Percentiles rank a stretch among this genome's conserved stretches.
Evolutionary conservation across 306 rosid genomes (phyloP).

Genomic region (Rosa multiflora): DNA sequence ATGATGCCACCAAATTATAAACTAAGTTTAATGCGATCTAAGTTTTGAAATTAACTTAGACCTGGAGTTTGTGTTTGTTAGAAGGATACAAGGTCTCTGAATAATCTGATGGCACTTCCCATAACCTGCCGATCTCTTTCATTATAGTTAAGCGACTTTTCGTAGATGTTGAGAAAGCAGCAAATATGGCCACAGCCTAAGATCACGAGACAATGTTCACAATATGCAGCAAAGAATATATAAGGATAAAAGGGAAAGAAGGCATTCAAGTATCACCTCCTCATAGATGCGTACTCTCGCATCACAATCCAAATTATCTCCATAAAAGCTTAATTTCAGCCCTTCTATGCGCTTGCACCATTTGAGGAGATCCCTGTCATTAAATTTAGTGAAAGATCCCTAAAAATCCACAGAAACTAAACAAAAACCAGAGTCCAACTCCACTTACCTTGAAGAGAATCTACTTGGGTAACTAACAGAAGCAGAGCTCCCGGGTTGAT

Average conservation of each 20-base stretch:
- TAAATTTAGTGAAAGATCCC: slow-evolving; percentile 20
- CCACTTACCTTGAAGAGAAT: slow-evolving; percentile 70
- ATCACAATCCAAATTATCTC: slow-evolving; percentile 45
- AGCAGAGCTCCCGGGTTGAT: slow-evolving; percentile 37
- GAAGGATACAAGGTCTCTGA: slow-evolving; percentile 62
- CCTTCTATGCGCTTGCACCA: slow-evolving; percentile 87
- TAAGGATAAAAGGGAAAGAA: slow-evolving; percentile 5
- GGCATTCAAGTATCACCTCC: slow-evolving; percentile 51
- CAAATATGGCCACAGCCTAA: slow-evolving; percentile 92
- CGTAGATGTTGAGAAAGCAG: slow-evolving; percentile 62
- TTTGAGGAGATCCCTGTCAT: slow-evolving; percentile 86
- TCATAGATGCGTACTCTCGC: slow-evolving; percentile 54
- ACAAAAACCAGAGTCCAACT: background rate
- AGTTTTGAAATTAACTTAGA: slow-evolving; percentile 24
- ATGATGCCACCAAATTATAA: slow-evolving; percentile 11
- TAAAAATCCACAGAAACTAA: background rate
- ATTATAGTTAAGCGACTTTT: slow-evolving; percentile 64
- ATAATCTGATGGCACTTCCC: slow-evolving; percentile 57
- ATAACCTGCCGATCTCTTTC: slow-evolving; percentile 64
- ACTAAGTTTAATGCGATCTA: background rate
- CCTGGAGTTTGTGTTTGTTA: slow-evolving; percentile 79
- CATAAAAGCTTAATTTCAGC: slow-evolving; percentile 50
- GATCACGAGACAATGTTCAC: slow-evolving; percentile 23
- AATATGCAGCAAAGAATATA: background rate
- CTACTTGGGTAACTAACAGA: slow-evolving; percentile 45